These are phyloP conservation scores for Ophiostoma tasmaniense DNA, from an alignment of 2,329 filamentous ascomycete genomes.

Conservation along the genomic window DNA sequence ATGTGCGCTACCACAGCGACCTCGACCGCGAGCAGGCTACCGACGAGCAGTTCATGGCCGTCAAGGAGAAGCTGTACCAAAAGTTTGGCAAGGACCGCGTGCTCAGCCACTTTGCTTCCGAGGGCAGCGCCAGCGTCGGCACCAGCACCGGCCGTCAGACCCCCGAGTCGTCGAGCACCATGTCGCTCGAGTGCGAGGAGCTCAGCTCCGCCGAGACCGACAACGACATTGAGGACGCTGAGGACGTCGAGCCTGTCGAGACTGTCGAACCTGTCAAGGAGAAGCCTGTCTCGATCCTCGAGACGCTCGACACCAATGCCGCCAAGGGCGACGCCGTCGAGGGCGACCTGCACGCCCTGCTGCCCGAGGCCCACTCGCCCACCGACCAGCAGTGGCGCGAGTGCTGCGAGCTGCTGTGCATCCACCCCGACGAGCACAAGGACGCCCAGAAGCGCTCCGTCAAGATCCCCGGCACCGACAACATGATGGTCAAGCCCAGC, in stretches of 20 bases:
- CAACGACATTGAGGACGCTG: not conserved
- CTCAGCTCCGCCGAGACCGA: not conserved
- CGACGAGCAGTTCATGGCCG: not conserved
- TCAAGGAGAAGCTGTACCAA: not conserved
- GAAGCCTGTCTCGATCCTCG: conserved; percentile 12
- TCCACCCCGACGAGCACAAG: conserved; percentile 19
- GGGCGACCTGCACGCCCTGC: conserved; percentile 21
- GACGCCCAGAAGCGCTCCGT: conserved; percentile 20
- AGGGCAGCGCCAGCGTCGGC: not conserved
- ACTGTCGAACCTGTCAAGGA: not conserved
- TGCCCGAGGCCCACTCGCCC: conserved; percentile 19
- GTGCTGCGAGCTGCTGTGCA: conserved; percentile 21
- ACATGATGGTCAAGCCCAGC: conserved; percentile 21
- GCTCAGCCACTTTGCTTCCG: not conserved
- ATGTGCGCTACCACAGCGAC: not conserved
- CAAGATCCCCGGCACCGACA: conserved; percentile 20
- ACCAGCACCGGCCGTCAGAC: not conserved
- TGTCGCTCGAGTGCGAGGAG: not conserved
- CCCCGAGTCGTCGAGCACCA: not conserved
- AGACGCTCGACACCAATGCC: conserved; percentile 21
- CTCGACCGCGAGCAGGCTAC: not conserved
- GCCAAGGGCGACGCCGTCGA: conserved; percentile 21
- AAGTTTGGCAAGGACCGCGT: not conserved
- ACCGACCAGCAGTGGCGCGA: conserved; percentile 17
- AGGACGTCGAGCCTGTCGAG: not conserved